Evolutionary conservation across 1,284 basidiomycete species (phyloP).

Genomic region (Trichosporon ovoides): DNA sequence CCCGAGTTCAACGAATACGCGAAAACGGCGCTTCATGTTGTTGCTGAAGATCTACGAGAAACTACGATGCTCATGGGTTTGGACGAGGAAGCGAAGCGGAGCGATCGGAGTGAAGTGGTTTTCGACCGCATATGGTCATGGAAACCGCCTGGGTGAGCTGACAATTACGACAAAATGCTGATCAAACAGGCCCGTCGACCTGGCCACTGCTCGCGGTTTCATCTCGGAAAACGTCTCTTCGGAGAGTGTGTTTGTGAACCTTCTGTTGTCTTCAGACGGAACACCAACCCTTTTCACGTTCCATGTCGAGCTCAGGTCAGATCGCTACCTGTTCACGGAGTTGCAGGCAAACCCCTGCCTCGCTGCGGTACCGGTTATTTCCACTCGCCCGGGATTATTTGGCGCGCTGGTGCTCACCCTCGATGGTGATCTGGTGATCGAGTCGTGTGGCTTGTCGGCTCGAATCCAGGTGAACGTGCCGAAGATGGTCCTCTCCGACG

Average conservation of each 20-base stretch:
- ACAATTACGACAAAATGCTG: neutral
- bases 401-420: conserved; percentile 65
- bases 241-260: conserved; percentile 30
- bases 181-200: conserved; percentile 41
- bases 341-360: conserved; percentile 47
- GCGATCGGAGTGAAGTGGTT: conserved; percentile 35
- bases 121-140: conserved; percentile 37
- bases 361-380: conserved; percentile 58
- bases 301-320: conserved; percentile 44
- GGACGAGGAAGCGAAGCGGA: conserved; percentile 23
- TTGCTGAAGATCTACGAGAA: conserved; percentile 43
- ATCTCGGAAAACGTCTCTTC: conserved; percentile 33
- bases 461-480: conserved; percentile 35
- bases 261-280: conserved; percentile 52
- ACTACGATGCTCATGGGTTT: conserved; percentile 47
- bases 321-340: conserved; percentile 28
- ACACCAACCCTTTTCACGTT: conserved; percentile 56
- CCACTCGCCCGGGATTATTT: conserved; percentile 58
- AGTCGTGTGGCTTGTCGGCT: neutral
- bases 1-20: conserved; percentile 47
- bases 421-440: conserved; percentile 50
- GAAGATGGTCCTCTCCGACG: conserved; percentile 27
- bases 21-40: conserved; percentile 56
- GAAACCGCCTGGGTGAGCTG: conserved; percentile 33
- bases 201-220: conserved; percentile 46